Conservation (phyloP, 2,329 filamentous ascomycete species). For the Ampelomyces quisqualis region DNA sequence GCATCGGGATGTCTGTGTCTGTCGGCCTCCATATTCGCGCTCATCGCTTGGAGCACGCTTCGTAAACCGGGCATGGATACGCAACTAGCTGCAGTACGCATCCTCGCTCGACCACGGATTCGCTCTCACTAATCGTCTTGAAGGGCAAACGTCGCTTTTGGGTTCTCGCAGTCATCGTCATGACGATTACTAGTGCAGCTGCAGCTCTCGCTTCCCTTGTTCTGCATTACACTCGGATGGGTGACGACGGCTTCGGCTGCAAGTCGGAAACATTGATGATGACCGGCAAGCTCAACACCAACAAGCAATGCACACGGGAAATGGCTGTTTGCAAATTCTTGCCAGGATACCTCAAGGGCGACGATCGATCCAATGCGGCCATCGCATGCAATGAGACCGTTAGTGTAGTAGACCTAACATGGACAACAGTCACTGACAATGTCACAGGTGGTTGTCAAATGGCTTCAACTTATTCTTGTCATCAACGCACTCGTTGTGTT, state of each 20-base stretch:
- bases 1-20: conserved; percentile 29
- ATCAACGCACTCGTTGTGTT: conserved; percentile 20
- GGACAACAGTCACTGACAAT: conserved; percentile 1
- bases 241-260: conserved; percentile 28
- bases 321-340: conserved; percentile 30
- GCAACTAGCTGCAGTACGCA: conserved; percentile 25
- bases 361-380: conserved; percentile 12
- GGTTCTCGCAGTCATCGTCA: conserved; percentile 23
- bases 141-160: conserved; percentile 33
- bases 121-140: conserved; percentile 1
- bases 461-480: conserved; percentile 30
- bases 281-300: conserved; percentile 26
- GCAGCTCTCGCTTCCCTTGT: conserved; percentile 26
- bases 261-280: conserved; percentile 21
- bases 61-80: conserved; percentile 28
- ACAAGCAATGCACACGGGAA: conserved; percentile 32
- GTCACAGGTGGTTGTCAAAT: conserved; percentile 27
- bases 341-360: conserved; percentile 12
- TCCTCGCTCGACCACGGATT: neutral
- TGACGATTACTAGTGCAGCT: conserved; percentile 14
- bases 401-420: conserved; percentile 6
- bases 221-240: conserved; percentile 29
- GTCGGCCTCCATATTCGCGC: conserved; percentile 22
- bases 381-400: conserved; percentile 33
- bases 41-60: conserved; percentile 30